Evolutionary conservation across 2,329 filamentous ascomycete genomes (phyloP).

Genomic region (Cladophialophora psammophila): DNA sequence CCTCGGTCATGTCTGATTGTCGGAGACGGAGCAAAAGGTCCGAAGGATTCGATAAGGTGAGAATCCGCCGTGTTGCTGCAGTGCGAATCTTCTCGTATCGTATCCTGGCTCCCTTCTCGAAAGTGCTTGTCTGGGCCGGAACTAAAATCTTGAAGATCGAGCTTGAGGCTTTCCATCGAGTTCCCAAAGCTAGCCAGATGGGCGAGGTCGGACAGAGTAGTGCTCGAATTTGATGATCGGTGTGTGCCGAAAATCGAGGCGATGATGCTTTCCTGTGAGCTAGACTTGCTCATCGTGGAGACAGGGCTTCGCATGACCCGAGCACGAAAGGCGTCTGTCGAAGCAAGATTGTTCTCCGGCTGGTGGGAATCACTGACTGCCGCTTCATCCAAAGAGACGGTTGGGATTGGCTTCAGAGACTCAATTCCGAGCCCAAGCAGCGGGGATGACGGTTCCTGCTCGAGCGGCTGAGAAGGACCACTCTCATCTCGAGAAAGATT

Average conservation of each 20-base stretch:
- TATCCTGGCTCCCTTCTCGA: slow-evolving; percentile 36
- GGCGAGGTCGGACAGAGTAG: slow-evolving; percentile 51
- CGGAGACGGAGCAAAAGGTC: slow-evolving; percentile 15
- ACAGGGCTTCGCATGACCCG: slow-evolving; percentile 53
- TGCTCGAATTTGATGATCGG: slow-evolving; percentile 56
- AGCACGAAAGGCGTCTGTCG: slow-evolving; percentile 15
- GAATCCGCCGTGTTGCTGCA: slow-evolving; percentile 1
- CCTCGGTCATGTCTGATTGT: slow-evolving; percentile 25
- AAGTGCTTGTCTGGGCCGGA: slow-evolving; percentile 18
- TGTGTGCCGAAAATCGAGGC: slow-evolving; percentile 57
- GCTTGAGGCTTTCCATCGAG: slow-evolving; percentile 34
- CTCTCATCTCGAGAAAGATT: slow-evolving; percentile 5
- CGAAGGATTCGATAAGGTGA: not conserved
- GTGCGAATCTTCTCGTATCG: slow-evolving; percentile 32
- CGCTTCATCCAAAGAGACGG: slow-evolving; percentile 12
- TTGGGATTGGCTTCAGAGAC: slow-evolving; percentile 17
- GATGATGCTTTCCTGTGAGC: slow-evolving; percentile 64
- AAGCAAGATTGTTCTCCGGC: slow-evolving; percentile 8
- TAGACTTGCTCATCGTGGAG: slow-evolving; percentile 62
- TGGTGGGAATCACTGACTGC: not conserved
- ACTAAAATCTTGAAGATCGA: slow-evolving; percentile 24
- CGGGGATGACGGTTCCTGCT: slow-evolving; percentile 29
- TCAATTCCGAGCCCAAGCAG: slow-evolving; percentile 35
- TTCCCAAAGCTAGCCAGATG: slow-evolving; percentile 38
- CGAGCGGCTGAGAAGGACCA: not conserved